Percentiles rank a stretch among this genome's conserved stretches.
Evolutionary conservation across 768 basidiomycete species (phyloP).

Genomic region (Hortiboletus campestris): DNA sequence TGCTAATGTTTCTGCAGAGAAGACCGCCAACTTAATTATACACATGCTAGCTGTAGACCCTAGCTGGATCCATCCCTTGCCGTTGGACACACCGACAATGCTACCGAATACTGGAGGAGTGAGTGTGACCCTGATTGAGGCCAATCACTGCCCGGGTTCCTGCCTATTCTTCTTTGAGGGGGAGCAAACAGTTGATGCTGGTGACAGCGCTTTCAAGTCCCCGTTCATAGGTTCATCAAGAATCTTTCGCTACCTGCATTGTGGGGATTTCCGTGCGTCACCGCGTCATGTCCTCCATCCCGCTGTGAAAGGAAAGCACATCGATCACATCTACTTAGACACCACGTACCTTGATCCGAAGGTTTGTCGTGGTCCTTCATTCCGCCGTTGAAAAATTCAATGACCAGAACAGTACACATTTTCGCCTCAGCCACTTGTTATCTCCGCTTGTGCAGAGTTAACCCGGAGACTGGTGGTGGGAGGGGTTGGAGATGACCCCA

Average conservation of each 20-base stretch:
- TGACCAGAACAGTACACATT: conserved; percentile 70
- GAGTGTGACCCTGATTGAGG: conserved; percentile 90
- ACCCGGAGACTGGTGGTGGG: conserved; percentile 56
- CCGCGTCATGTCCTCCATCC: conserved; percentile 87
- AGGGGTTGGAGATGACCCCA: conserved; percentile 30
- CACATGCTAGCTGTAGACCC: conserved; percentile 88
- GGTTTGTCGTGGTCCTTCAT: conserved; percentile 34
- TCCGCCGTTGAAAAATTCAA: conserved; percentile 1
- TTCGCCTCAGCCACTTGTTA: conserved; percentile 92
- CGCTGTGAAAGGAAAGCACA: conserved; percentile 70
- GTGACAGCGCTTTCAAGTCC: conserved; percentile 76
- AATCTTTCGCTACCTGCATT: conserved; percentile 88
- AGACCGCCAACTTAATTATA: conserved; percentile 87
- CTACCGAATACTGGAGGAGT: conserved; percentile 86
- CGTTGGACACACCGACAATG: conserved; percentile 70
- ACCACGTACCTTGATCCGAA: conserved; percentile 94
- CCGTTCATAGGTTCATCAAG: conserved; percentile 65
- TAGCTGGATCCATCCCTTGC: conserved; percentile 86
- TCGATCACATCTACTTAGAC: conserved; percentile 91
- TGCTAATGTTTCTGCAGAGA: conserved; percentile 38
- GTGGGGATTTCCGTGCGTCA: conserved; percentile 90
- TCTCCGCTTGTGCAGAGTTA: conserved; percentile 87
- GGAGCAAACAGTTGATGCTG: conserved; percentile 82
- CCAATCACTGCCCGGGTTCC: conserved; percentile 98
- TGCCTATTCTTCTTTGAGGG: conserved; percentile 95